A percentile compares a stretch with the other conserved stretches of the same genome.
phyloP scores from a whole-genome alignment of 2,329 filamentous ascomycete species.

The Sarocladium kiliense region DNA sequence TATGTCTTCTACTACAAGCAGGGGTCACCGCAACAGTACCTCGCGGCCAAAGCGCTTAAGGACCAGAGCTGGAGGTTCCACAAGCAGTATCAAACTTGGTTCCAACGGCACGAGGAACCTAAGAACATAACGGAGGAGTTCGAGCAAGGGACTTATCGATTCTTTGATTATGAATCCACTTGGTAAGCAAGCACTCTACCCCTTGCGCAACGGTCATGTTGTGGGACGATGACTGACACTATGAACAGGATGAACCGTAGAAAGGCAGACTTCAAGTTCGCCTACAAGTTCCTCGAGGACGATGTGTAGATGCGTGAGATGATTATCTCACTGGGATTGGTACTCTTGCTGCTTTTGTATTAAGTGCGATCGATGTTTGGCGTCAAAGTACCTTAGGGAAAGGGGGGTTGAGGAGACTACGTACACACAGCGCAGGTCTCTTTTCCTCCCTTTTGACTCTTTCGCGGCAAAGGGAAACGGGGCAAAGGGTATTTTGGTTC shows the following conservation, averaged over 20 bases:
- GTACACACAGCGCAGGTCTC: background rate
- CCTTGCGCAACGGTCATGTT: background rate
- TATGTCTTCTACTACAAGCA: slow-evolving; percentile 99
- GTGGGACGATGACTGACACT: slow-evolving; percentile 11
- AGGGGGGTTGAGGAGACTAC: background rate
- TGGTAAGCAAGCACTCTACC: slow-evolving; percentile 60
- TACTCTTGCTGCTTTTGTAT: slow-evolving; percentile 5
- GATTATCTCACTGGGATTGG: background rate
- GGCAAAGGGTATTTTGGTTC: slow-evolving; percentile 3
- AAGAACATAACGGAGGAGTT: slow-evolving; percentile 99
- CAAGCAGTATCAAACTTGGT: slow-evolving; percentile 99
- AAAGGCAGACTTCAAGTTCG: slow-evolving; percentile 97
- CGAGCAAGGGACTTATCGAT: slow-evolving; percentile 97
- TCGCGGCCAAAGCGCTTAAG: slow-evolving; percentile 95
- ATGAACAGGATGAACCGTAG: slow-evolving; percentile 86
- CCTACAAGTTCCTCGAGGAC: slow-evolving; percentile 96
- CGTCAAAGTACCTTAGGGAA: background rate
- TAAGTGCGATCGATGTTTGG: slow-evolving; percentile 2
- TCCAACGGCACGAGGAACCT: slow-evolving; percentile 95
- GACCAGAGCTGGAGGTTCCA: slow-evolving; percentile 98
- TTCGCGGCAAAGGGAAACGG: background rate
- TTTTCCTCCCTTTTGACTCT: background rate
- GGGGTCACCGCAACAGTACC: slow-evolving; percentile 89
- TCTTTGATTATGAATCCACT: slow-evolving; percentile 99
- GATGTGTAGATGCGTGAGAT: slow-evolving; percentile 54